A percentile compares a stretch with the other conserved stretches of the same genome.
These are phyloP conservation scores for Golovinomyces cichoracearum DNA, from an alignment of 2,329 filamentous ascomycete species.

Conservation along the genomic window DNA sequence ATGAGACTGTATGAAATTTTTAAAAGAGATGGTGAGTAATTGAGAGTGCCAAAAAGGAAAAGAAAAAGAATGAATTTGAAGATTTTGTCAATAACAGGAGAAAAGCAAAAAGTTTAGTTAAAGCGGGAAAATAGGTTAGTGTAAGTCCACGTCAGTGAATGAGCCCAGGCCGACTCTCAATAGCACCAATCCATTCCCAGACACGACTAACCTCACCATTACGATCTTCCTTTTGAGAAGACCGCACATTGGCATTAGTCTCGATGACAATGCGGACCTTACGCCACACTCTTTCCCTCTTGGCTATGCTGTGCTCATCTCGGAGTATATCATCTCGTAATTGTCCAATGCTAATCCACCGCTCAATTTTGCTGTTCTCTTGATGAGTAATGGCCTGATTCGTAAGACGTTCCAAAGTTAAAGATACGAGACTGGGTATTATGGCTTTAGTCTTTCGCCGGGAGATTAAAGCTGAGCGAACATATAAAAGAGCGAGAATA, in stretches of 20 bases:
- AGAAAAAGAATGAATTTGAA: too few relatives aligned
- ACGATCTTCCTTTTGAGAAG: constrained; percentile 38
- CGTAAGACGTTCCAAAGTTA: constrained; percentile 62
- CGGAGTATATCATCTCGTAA: constrained; percentile 74
- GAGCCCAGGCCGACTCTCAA: constrained; percentile 10
- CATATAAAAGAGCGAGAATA: constrained; percentile 30
- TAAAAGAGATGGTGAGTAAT: too few relatives aligned
- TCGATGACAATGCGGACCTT: constrained; percentile 67
- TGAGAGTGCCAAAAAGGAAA: too few relatives aligned
- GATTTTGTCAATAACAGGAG: too few relatives aligned
- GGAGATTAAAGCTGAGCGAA: constrained; percentile 33
- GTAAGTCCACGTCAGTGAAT: too few relatives aligned
- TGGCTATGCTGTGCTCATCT: constrained; percentile 47
- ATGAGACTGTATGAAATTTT: too few relatives aligned
- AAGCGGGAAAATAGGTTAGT: too few relatives aligned
- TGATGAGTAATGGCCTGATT: constrained; percentile 61
- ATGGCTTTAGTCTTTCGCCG: constrained; percentile 35
- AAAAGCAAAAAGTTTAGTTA: too few relatives aligned
- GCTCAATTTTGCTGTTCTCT: constrained; percentile 38
- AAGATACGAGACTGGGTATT: constrained; percentile 58
- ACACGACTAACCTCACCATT: constrained; percentile 39
- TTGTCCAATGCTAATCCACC: constrained; percentile 68
- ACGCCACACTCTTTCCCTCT: constrained; percentile 63
- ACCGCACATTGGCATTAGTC: constrained; percentile 75
- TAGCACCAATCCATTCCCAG: constrained; percentile 44